Conservation (phyloP, 164 flowering plant genomes). For the Cinnamomum micranthum region DNA sequence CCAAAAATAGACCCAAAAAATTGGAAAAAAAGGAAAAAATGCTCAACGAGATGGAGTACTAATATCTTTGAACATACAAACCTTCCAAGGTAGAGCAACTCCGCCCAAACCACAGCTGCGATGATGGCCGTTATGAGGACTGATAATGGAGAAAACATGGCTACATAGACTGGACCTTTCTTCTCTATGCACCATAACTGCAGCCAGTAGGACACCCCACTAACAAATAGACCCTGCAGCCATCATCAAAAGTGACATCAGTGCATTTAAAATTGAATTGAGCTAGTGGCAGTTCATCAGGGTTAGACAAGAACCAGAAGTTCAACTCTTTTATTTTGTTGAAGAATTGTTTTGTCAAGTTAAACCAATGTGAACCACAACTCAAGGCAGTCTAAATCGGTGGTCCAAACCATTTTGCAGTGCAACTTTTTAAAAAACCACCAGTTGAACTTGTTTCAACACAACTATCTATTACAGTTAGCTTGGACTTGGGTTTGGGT, state of each 20-base stretch:
- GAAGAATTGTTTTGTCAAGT: not conserved
- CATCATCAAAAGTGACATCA: not conserved
- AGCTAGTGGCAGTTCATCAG: too few species aligned
- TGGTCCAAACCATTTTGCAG: too few species aligned
- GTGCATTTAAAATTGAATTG: too few species aligned
- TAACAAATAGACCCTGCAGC: slow-evolving; percentile 33
- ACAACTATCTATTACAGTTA: too few species aligned
- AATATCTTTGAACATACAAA: not conserved
- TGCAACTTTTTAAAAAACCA: too few species aligned
- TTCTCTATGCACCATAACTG: slow-evolving; percentile 34
- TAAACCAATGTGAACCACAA: not conserved
- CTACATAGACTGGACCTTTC: slow-evolving; percentile 35
- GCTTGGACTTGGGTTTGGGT: too few species aligned
- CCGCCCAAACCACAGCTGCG: slow-evolving; percentile 24
- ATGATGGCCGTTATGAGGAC: slow-evolving; percentile 24
- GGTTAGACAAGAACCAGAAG: not conserved
- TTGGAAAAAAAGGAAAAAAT: not conserved
- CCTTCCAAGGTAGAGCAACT: slow-evolving; percentile 29
- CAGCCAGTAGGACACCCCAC: slow-evolving; percentile 24
- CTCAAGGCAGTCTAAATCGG: not conserved
- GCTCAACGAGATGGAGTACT: too few species aligned
- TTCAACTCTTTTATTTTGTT: not conserved
- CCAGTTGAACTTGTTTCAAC: too few species aligned
- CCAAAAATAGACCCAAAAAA: not conserved
- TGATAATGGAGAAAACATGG: slow-evolving; percentile 29